Evolutionary conservation across 2,329 filamentous ascomycete species (phyloP).

Genomic region (Colletotrichum cereale): DNA sequence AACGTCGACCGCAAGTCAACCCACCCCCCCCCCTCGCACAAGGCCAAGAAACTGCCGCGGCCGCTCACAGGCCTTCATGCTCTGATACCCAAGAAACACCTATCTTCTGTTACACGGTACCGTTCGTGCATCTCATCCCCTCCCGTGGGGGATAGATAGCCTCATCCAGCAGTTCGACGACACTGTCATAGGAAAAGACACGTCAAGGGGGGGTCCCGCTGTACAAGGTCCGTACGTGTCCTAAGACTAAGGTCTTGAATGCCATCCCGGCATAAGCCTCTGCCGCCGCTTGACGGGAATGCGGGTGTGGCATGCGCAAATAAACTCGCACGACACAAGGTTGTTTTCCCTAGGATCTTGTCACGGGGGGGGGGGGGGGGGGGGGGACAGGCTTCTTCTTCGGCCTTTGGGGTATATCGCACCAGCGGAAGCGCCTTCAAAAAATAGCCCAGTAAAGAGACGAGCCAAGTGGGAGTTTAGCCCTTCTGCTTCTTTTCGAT

Average conservation of each 20-base stretch:
- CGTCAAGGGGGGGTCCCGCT: neutral
- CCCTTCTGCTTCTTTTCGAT: neutral
- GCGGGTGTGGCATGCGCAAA: constrained; percentile 13
- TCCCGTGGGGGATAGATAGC: too few species aligned
- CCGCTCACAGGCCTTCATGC: neutral
- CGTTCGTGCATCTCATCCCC: neutral
- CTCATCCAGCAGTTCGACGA: neutral
- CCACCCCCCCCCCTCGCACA: too few species aligned
- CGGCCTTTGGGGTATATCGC: neutral
- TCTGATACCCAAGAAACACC: too few species aligned
- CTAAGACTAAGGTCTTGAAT: neutral
- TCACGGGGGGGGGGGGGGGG: too few species aligned
- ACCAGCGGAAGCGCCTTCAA: neutral
- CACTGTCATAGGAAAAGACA: neutral
- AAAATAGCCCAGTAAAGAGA: neutral
- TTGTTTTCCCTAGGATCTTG: neutral
- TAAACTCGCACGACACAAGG: neutral
- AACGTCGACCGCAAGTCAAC: neutral
- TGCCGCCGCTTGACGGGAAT: constrained; percentile 11
- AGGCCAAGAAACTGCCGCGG: neutral
- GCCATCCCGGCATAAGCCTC: constrained; percentile 8
- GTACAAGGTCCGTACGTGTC: neutral
- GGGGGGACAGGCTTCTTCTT: neutral
- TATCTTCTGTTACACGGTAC: too few species aligned
- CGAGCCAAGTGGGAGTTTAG: neutral